Conservation (phyloP, 148 eudicot genomes). For the Pouteria glomerata region DNA sequence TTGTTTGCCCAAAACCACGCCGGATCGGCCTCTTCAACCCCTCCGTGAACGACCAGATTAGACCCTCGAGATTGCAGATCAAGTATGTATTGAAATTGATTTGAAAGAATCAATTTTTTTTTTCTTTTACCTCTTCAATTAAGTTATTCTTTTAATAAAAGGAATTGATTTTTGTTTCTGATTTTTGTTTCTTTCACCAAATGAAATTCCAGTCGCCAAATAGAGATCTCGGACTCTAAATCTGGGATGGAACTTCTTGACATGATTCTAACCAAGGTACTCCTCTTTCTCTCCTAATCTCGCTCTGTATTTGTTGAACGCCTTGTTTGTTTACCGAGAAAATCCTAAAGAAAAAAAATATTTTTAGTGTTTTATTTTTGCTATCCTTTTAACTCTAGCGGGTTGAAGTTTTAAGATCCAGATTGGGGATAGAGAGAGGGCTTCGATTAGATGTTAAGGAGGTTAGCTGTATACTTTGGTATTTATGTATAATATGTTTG, state of each 20-base stretch:
- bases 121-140: background rate
- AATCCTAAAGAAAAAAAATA: background rate
- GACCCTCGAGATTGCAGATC: constrained; percentile 23
- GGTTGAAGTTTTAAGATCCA: too few relatives aligned
- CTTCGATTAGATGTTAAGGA: too few relatives aligned
- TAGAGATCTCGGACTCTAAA: constrained; percentile 39
- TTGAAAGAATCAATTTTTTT: background rate
- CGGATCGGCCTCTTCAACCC: constrained; percentile 24
- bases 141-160: background rate
- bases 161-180: background rate
- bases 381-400: background rate
- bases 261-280: constrained; percentile 51
- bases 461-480: too few relatives aligned
- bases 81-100: constrained; percentile 12
- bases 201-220: constrained; percentile 25
- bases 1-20: constrained; percentile 62
- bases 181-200: background rate
- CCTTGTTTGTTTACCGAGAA: background rate
- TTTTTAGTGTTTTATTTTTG: background rate
- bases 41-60: constrained; percentile 9
- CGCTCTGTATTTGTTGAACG: background rate
- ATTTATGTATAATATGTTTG: too few relatives aligned
- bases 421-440: too few relatives aligned
- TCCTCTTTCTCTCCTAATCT: background rate
- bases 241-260: constrained; percentile 60